These are phyloP conservation scores for Xylaria sp. DNA, from an alignment of 2,329 filamentous ascomycete species.

Conservation along the genomic window DNA sequence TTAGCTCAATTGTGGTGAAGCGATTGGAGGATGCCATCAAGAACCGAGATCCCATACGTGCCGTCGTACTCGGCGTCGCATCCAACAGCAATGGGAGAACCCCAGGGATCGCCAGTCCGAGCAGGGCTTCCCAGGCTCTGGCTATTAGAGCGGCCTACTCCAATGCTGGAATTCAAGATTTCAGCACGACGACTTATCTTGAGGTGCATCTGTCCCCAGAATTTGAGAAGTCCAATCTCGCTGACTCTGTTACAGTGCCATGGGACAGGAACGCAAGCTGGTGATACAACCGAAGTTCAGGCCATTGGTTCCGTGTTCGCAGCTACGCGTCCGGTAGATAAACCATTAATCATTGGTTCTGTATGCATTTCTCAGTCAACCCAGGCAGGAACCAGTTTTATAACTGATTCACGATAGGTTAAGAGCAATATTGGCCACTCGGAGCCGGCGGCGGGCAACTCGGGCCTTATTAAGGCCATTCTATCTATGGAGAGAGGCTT, in stretches of 20 bases:
- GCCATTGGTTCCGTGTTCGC: slow-evolving; percentile 48
- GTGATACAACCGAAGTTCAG: slow-evolving; percentile 53
- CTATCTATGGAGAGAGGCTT: slow-evolving; percentile 47
- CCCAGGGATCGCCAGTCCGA: slow-evolving; percentile 57
- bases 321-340: slow-evolving; percentile 5
- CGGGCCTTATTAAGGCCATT: slow-evolving; percentile 49
- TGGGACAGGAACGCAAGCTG: slow-evolving; percentile 56
- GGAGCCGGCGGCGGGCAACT: slow-evolving; percentile 45
- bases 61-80: slow-evolving; percentile 50
- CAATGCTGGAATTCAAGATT: slow-evolving; percentile 41
- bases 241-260: slow-evolving; percentile 46
- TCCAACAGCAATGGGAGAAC: slow-evolving; percentile 55
- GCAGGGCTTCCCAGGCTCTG: slow-evolving; percentile 45
- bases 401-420: slow-evolving; percentile 24
- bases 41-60: slow-evolving; percentile 55
- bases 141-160: slow-evolving; percentile 51
- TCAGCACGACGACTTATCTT: slow-evolving; percentile 43
- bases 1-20: slow-evolving; percentile 47
- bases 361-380: neutral
- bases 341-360: slow-evolving; percentile 44
- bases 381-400: neutral
- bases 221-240: neutral
- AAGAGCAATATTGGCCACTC: slow-evolving; percentile 52
- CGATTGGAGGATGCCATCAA: slow-evolving; percentile 54
- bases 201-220: slow-evolving; percentile 36